These are phyloP conservation scores for Sporothrix humicola DNA, from an alignment of 2,329 filamentous ascomycete genomes.

Conservation along the genomic window DNA sequence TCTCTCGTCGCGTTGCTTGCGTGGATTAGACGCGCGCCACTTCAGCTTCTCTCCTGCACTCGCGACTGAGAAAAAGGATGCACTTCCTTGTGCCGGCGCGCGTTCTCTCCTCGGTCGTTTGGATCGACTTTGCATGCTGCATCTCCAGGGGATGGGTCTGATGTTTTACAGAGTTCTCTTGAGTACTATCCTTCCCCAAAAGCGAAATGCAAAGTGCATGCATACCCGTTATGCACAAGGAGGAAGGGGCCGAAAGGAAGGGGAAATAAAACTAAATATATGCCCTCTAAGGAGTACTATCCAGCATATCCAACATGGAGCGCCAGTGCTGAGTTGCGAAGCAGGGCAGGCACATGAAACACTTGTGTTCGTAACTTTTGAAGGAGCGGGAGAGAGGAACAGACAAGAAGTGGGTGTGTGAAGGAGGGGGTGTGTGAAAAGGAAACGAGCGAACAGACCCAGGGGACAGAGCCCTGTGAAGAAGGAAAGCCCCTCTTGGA, in stretches of 20 bases:
- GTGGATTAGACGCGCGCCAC: constrained; percentile 22
- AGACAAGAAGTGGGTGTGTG: constrained; percentile 6
- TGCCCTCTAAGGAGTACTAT: too few species aligned
- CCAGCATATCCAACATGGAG: too few species aligned
- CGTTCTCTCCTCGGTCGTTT: constrained; percentile 14
- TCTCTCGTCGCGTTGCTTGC: background rate
- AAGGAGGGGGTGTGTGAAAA: constrained; percentile 17
- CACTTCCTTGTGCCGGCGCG: background rate
- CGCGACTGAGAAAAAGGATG: background rate
- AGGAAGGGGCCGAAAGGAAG: background rate
- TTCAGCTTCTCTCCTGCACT: background rate
- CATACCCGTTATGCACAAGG: constrained; percentile 13
- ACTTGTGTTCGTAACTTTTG: constrained; percentile 14
- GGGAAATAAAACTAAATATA: background rate
- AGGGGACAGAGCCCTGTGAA: too few species aligned
- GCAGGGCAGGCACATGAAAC: constrained; percentile 24
- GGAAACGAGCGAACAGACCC: background rate
- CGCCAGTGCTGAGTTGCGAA: background rate
- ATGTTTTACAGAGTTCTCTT: background rate
- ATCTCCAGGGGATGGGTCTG: background rate
- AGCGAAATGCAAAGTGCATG: constrained; percentile 13
- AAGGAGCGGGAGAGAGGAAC: background rate
- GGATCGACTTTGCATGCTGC: constrained; percentile 20
- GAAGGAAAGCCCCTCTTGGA: background rate
- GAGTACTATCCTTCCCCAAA: background rate